Percentiles rank a stretch among this genome's conserved stretches.
Evolutionary conservation across 2,329 filamentous ascomycete species (phyloP).

Genomic region (Trichophyton equinum): DNA sequence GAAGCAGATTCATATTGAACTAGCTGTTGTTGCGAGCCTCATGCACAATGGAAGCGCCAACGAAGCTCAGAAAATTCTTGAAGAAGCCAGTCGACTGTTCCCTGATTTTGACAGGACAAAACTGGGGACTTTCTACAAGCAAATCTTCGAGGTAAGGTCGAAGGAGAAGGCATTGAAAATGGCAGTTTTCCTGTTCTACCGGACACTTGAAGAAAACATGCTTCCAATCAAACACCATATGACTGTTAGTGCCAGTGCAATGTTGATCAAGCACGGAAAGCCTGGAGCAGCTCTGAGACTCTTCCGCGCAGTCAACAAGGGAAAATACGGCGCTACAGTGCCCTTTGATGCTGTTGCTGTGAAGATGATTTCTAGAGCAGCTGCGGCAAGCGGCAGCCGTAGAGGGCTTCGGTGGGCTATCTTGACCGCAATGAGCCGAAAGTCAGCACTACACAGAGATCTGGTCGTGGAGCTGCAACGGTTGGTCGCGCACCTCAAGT

Average conservation of each 20-base stretch:
- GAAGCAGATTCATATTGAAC: constrained; percentile 25
- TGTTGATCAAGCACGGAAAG: constrained; percentile 19
- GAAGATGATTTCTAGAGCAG: constrained; percentile 29
- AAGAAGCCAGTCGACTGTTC: constrained; percentile 20
- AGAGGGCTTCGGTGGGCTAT: constrained; percentile 32
- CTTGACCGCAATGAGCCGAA: constrained; percentile 25
- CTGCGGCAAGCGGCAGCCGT: constrained; percentile 19
- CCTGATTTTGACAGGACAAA: constrained; percentile 16
- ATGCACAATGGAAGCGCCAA: constrained; percentile 21
- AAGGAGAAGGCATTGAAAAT: constrained; percentile 23
- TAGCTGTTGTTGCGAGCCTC: constrained; percentile 27
- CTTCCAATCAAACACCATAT: constrained; percentile 28
- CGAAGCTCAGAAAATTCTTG: constrained; percentile 24
- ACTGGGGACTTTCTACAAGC: constrained; percentile 27
- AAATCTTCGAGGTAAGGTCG: constrained; percentile 18
- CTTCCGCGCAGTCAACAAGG: constrained; percentile 26
- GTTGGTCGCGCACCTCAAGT: constrained; percentile 9
- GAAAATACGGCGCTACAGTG: constrained; percentile 22
- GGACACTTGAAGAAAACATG: constrained; percentile 21
- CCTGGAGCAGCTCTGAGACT: constrained; percentile 23
- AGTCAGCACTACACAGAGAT: constrained; percentile 20
- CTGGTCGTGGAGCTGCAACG: constrained; percentile 26
- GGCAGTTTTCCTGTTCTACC: constrained; percentile 29
- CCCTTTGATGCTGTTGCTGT: constrained; percentile 28
- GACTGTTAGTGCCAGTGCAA: constrained; percentile 19